These are phyloP conservation scores for Trifolium dubium DNA, from an alignment of 306 rosid genomes.

Conservation along the genomic window DNA sequence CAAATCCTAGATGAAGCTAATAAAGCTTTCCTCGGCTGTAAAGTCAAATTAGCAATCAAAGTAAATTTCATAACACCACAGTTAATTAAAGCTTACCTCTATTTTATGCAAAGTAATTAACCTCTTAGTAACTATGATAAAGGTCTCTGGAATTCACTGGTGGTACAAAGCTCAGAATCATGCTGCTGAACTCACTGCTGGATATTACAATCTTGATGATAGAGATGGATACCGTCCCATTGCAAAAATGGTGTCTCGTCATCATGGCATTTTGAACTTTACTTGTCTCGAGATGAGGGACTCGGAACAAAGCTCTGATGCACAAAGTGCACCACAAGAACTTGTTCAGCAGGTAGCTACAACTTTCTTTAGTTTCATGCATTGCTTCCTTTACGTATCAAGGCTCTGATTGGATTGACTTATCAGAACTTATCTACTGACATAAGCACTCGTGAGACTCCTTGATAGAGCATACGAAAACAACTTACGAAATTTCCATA, in stretches of 20 bases:
- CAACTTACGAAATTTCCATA: too few species aligned
- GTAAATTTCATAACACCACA: conserved; percentile 48
- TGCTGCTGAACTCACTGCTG: conserved; percentile 88
- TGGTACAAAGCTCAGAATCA: conserved; percentile 71
- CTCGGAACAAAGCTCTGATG: conserved; percentile 64
- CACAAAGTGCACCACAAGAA: conserved; percentile 67
- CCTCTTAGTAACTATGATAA: conserved; percentile 34
- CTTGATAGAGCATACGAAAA: too few species aligned
- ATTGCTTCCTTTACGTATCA: background rate
- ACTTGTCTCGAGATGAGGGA: conserved; percentile 84
- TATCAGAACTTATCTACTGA: too few species aligned
- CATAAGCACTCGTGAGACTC: too few species aligned
- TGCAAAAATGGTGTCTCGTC: conserved; percentile 71
- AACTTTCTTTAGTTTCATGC: background rate
- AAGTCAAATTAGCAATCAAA: conserved; percentile 75
- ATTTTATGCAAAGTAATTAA: conserved; percentile 16
- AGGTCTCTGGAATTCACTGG: conserved; percentile 96
- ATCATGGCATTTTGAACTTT: conserved; percentile 68
- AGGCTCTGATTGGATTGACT: too few species aligned
- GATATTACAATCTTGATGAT: conserved; percentile 70
- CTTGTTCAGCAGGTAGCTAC: conserved; percentile 75
- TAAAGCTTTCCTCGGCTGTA: conserved; percentile 64
- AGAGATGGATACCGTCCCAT: conserved; percentile 85
- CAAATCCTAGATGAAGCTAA: conserved; percentile 80
- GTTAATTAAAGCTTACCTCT: background rate